A percentile compares a stretch with the other conserved stretches of the same genome.
phyloP scores from a whole-genome alignment of 1,284 basidiomycete genomes.

The Moesziomyces globuligerus region DNA sequence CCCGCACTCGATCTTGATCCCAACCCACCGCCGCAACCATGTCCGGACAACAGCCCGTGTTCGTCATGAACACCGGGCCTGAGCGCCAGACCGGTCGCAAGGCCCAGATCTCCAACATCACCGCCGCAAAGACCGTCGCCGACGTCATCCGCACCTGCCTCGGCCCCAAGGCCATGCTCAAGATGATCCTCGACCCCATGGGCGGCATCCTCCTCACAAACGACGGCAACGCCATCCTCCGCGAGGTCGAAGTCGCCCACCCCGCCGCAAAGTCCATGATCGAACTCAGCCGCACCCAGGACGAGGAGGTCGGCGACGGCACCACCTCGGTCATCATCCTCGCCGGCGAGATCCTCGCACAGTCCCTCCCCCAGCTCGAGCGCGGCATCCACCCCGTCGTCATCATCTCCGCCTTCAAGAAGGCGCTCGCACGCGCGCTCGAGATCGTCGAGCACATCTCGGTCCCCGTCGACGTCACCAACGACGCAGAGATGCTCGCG shows the following conservation, averaged over 20 bases:
- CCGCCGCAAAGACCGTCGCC: slow-evolving; percentile 97
- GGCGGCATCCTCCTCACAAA: slow-evolving; percentile 76
- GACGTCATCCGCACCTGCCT: slow-evolving; percentile 99
- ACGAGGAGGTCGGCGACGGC: slow-evolving; percentile 98
- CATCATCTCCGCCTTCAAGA: slow-evolving; percentile 97
- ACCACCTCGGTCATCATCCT: slow-evolving; percentile 98
- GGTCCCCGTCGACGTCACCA: slow-evolving; percentile 85
- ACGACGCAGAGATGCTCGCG: slow-evolving; percentile 91
- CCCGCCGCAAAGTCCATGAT: slow-evolving; percentile 99
- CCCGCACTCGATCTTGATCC: not conserved
- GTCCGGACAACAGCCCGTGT: slow-evolving; percentile 66
- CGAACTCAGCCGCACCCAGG: slow-evolving; percentile 94
- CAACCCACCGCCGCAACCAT: slow-evolving; percentile 29
- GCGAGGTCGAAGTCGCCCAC: slow-evolving; percentile 97
- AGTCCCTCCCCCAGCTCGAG: slow-evolving; percentile 89
- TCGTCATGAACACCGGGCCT: slow-evolving; percentile 78
- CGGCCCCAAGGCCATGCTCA: slow-evolving; percentile 97
- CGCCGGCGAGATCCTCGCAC: slow-evolving; percentile 97
- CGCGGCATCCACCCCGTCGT: slow-evolving; percentile 98
- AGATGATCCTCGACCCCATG: slow-evolving; percentile 90
- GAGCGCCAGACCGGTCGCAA: slow-evolving; percentile 93
- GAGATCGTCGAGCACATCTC: slow-evolving; percentile 87
- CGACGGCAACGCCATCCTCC: slow-evolving; percentile 95
- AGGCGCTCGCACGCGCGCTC: slow-evolving; percentile 89
- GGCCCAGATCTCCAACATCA: slow-evolving; percentile 96